phyloP scores from a whole-genome alignment of 768 basidiomycete species.

The Daedaleopsis sinensis region DNA sequence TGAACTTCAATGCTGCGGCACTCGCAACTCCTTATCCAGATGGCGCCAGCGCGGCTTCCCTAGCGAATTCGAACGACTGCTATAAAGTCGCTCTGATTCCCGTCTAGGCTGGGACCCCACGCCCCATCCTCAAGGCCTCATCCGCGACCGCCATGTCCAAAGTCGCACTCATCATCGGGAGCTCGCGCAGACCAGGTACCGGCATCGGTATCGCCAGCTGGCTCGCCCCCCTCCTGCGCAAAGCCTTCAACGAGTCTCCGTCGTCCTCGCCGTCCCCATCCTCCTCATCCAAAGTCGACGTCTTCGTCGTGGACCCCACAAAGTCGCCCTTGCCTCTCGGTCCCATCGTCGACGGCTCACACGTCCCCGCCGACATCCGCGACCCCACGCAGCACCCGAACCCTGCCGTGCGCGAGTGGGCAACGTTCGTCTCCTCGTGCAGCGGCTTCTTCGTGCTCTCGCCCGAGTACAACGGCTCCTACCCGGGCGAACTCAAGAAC shows the following conservation, averaged over 20 bases:
- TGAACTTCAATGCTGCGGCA: not conserved
- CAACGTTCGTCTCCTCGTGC: constrained; percentile 30
- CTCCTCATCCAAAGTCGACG: constrained; percentile 8
- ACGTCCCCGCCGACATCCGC: constrained; percentile 30
- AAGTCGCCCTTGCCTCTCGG: constrained; percentile 32
- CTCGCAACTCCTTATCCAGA: not conserved
- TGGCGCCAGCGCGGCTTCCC: not conserved
- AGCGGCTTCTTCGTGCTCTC: constrained; percentile 39
- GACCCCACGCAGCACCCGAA: constrained; percentile 33
- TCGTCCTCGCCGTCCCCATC: not conserved
- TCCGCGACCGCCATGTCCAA: constrained; percentile 18
- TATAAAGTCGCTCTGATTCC: not conserved
- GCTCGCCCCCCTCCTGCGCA: constrained; percentile 21
- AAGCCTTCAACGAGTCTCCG: constrained; percentile 16
- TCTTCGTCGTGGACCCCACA: constrained; percentile 29
- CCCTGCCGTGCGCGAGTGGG: constrained; percentile 35
- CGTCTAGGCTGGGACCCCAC: not conserved
- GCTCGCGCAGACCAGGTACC: constrained; percentile 28
- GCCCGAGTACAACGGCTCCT: constrained; percentile 45
- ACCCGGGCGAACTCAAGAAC: constrained; percentile 43
- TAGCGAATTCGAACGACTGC: no score
- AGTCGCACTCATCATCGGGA: constrained; percentile 29
- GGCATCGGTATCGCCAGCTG: constrained; percentile 28
- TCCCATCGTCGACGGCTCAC: constrained; percentile 30
- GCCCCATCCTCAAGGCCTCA: no score